A percentile compares a stretch with the other conserved stretches of the same genome.
Conservation (phyloP, 2,329 filamentous ascomycete species). For the Rugonectria rugulosa region DNA sequence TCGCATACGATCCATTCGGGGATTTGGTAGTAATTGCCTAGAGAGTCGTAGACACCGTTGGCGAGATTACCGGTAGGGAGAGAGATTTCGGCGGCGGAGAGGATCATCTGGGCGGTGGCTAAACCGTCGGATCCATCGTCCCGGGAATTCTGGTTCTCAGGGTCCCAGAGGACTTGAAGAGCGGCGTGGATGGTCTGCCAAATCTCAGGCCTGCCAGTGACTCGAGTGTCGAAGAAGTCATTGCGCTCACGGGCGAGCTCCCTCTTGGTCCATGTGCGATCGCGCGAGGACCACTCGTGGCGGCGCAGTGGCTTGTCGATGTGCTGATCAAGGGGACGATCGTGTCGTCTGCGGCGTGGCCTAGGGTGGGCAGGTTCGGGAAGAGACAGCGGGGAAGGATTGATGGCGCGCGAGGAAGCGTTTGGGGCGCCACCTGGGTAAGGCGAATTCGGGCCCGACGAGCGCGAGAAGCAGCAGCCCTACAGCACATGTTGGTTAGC, state of each 20-base stretch:
- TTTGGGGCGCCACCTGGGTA: constrained; percentile 59
- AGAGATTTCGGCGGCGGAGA: constrained; percentile 80
- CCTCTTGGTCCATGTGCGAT: constrained; percentile 72
- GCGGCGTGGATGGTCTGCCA: constrained; percentile 80
- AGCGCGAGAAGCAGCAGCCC: constrained; percentile 67
- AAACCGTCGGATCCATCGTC: constrained; percentile 53
- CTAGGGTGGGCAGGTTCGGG: constrained; percentile 38
- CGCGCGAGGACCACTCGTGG: constrained; percentile 71
- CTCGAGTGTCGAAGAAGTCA: constrained; percentile 91
- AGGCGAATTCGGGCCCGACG: constrained; percentile 60
- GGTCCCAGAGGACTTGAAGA: constrained; percentile 71
- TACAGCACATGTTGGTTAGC: constrained; percentile 39
- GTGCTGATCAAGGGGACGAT: constrained; percentile 64
- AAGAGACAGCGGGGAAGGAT: constrained; percentile 48
- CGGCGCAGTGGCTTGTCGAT: constrained; percentile 74
- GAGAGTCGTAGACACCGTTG: constrained; percentile 75
- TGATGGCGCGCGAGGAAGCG: constrained; percentile 63
- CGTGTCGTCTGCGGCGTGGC: constrained; percentile 43
- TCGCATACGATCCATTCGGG: constrained; percentile 74
- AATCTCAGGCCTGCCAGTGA: constrained; percentile 77
- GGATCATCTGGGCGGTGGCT: constrained; percentile 78
- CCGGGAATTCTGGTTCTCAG: constrained; percentile 49
- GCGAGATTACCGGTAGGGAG: constrained; percentile 76
- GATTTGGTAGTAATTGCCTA: constrained; percentile 74
- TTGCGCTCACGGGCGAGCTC: constrained; percentile 74